Evolutionary conservation across 1,284 basidiomycete genomes (phyloP).

Genomic region (Ustilago esculenta): DNA sequence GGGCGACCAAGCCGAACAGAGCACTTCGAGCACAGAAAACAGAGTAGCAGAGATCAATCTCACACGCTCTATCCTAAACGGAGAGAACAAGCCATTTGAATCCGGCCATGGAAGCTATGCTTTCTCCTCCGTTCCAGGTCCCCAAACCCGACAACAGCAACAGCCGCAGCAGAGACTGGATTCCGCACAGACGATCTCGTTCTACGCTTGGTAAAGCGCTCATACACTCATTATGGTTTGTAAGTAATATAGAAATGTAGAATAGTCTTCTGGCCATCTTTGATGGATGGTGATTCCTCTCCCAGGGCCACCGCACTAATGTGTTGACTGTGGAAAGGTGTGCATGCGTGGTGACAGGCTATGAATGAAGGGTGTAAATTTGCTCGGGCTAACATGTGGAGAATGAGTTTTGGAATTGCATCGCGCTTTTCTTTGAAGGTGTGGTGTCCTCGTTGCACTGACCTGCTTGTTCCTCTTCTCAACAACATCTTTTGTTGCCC

Average conservation of each 20-base stretch:
- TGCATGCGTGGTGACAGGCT: conserved; percentile 2
- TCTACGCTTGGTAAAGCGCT: conserved; percentile 31
- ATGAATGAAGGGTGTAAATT: too few species aligned
- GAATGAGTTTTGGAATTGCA: too few species aligned
- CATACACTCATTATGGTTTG: too few species aligned
- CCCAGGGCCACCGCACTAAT: too few species aligned
- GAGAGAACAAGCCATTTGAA: too few species aligned
- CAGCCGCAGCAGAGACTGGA: neutral
- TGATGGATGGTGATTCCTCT: too few species aligned
- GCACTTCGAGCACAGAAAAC: too few species aligned
- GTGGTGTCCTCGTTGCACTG: conserved; percentile 3
- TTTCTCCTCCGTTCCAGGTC: neutral
- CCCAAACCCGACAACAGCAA: neutral
- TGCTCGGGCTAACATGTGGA: conserved; percentile 18
- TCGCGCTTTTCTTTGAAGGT: neutral
- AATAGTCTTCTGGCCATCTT: neutral
- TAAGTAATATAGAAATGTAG: neutral
- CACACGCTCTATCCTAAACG: neutral
- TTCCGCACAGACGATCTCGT: conserved; percentile 27
- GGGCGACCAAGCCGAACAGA: neutral
- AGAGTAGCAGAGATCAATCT: neutral
- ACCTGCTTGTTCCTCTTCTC: neutral
- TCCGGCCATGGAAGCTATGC: conserved; percentile 4
- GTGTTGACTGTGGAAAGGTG: neutral
- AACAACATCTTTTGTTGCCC: neutral